Evolutionary conservation across 1,139 yeast genomes (phyloP), one percentile per base, ranked within the genome.

Genomic region (Eremothecium cymbalariae): DNA sequence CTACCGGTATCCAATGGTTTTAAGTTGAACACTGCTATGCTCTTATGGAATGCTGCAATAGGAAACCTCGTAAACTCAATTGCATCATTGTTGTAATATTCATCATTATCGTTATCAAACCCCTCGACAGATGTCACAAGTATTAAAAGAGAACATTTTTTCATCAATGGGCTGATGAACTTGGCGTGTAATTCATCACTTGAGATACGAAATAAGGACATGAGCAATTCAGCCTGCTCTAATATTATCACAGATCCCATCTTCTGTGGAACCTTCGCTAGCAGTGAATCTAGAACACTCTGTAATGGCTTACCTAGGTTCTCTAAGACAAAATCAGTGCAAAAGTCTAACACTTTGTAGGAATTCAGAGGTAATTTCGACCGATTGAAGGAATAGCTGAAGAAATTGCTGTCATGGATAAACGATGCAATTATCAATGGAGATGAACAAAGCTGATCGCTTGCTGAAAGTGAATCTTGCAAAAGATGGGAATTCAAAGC

Each of bases 1-100:
- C 86, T 66, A 0, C 95, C 95, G 0, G 95, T 84, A 4, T 72
- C 66, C 41, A 84, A 60, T 1, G 94, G 86, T 43, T 72, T 70
- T 28, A 83, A 54, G 18, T 70, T 64, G 8, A 83, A 48, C 6
- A 47, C 37, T 2, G 43, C 52, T 3, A 46, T 37, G 12, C 55
- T 43, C 32, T 48, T 50, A 40, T 51, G 47, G 14, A 49, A 42
- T 28, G 48, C 41, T 7, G 44, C 32, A 12, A 42, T 35, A 6
- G 42, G 36, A 32, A 53, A 57, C 20, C 55, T 42, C 3, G 42
- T 44, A 20, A 45, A 40, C 39, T 57, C 58, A 5, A 40, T 31
- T 4, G 45, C 31, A 18, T 47, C 49, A 9, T 32, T 33, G 12
- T 33, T 37, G 11, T 19, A 3, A 9, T 38, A 23, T 9, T 26